A percentile compares a stretch with the other conserved stretches of the same genome.
These are phyloP conservation scores for Articulospora tetracladia DNA, from an alignment of 495 filamentous ascomycete genomes.

Conservation along the genomic window DNA sequence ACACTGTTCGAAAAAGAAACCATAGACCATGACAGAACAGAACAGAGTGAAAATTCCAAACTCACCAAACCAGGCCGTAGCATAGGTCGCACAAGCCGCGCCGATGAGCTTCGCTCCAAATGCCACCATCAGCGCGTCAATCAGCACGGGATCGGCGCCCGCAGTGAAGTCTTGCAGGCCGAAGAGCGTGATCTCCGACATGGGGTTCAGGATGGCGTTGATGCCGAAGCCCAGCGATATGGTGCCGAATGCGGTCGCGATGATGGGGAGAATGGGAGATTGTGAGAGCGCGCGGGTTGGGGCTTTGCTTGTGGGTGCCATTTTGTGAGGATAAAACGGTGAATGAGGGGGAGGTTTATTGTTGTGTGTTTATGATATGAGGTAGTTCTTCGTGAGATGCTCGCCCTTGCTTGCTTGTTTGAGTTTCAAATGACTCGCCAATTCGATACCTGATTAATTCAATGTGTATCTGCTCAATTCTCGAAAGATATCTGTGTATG, in stretches of 20 bases:
- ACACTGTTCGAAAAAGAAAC: too few relatives aligned
- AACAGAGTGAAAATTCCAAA: neutral
- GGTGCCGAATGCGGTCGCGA: neutral
- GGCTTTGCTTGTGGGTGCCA: neutral
- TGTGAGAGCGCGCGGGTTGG: neutral
- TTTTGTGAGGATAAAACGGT: neutral
- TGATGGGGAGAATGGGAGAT: neutral
- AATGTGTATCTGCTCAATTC: too few relatives aligned
- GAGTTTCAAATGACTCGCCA: too few relatives aligned
- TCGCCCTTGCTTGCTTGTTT: too few relatives aligned
- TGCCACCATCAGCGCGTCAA: neutral
- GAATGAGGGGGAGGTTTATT: neutral
- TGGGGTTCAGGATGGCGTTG: neutral
- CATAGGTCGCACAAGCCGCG: neutral
- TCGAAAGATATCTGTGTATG: too few relatives aligned
- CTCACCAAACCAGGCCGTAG: neutral
- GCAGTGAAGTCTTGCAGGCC: neutral
- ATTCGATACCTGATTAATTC: too few relatives aligned
- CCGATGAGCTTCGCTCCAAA: neutral
- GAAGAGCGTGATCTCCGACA: neutral
- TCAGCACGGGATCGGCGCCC: neutral
- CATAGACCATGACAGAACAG: too few relatives aligned
- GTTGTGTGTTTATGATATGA: too few relatives aligned
- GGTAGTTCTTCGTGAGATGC: too few relatives aligned
- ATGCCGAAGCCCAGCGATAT: neutral